Evolutionary conservation across 768 basidiomycete genomes (phyloP), one percentile per base, ranked within the genome.

Genomic region (Pleurotus tuber-regium): DNA sequence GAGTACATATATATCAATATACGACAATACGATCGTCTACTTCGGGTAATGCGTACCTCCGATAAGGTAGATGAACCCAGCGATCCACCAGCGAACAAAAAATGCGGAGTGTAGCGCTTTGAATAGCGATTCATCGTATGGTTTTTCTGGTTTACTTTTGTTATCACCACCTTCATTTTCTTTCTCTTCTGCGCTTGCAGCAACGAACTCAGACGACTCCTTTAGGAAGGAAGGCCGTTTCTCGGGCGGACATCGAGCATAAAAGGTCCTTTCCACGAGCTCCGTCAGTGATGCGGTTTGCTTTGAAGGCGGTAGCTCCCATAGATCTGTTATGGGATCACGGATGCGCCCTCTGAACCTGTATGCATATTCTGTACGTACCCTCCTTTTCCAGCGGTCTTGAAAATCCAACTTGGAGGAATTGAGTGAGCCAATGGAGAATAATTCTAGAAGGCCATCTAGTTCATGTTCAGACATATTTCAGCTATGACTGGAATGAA

Each of bases 91-190:
- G 3, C 73, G 69, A 26, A 59, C 66, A 48, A 71, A 68, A 58
- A 82, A 80, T 0, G 76, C 74, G 4, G 55, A 60, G 44, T 75
- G 64, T 1, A 84, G 52, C 7, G 83, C 79, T 38, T 67, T 68
- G 57, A 79, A 67, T n/a, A 84, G 59, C 4, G 78, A 81, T 35
- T 70, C 67, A 57, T 82, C 80, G 44, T n/a, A n/a, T n/a, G 76
- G 74, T 31, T 61, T 57, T 21, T 24, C 41, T 42, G n/a, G n/a
- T n/a, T n/a, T n/a, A n/a, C n/a, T n/a, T n/a, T n/a, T n/a, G n/a
- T n/a, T n/a, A n/a, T n/a, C n/a, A n/a, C n/a, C n/a, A n/a, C n/a
- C n/a, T n/a, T n/a, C n/a, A n/a, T n/a, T n/a, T n/a, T n/a, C n/a
- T n/a, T n/a, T n/a, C n/a, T n/a, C n/a, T n/a, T n/a, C n/a, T n/a